Conservation (phyloP, 2,329 filamentous ascomycete genomes). For the Nothophoma quercina region DNA sequence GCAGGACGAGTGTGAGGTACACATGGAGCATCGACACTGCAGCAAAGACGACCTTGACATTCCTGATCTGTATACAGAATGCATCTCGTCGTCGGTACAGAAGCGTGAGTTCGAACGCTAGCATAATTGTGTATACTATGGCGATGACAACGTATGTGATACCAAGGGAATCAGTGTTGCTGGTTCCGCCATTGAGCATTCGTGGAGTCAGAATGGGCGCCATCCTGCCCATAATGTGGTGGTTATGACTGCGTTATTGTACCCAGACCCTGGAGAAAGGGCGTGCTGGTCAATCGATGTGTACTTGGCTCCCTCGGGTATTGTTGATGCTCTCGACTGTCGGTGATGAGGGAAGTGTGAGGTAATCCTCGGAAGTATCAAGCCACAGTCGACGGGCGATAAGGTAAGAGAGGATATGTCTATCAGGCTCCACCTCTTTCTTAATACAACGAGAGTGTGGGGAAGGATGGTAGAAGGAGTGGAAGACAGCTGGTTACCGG, state of each 20-base stretch:
- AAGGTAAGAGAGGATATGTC: conserved; percentile 19
- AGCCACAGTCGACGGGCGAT: conserved; percentile 16
- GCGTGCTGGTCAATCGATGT: neutral
- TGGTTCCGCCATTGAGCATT: conserved; percentile 37
- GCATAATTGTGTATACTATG: conserved; percentile 44
- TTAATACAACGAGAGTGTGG: conserved; percentile 36
- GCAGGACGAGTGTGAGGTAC: conserved; percentile 45
- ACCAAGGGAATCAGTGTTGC: conserved; percentile 44
- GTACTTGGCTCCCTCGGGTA: neutral
- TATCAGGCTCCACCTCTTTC: conserved; percentile 35
- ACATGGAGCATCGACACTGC: conserved; percentile 47
- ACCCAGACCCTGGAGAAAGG: neutral
- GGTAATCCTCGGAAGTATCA: neutral
- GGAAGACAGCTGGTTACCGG: conserved; percentile 29
- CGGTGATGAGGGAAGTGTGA: neutral
- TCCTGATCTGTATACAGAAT: conserved; percentile 45
- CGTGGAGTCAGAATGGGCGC: conserved; percentile 38
- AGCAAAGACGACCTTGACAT: conserved; percentile 43
- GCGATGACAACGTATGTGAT: conserved; percentile 43
- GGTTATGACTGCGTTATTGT: conserved; percentile 2
- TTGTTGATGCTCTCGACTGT: neutral
- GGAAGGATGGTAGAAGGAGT: conserved; percentile 30
- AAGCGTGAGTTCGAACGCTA: conserved; percentile 40
- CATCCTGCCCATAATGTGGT: conserved; percentile 41
- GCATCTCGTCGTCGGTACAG: conserved; percentile 39